phyloP scores from a whole-genome alignment of 805 yeast species.

The Metschnikowia borealis region DNA sequence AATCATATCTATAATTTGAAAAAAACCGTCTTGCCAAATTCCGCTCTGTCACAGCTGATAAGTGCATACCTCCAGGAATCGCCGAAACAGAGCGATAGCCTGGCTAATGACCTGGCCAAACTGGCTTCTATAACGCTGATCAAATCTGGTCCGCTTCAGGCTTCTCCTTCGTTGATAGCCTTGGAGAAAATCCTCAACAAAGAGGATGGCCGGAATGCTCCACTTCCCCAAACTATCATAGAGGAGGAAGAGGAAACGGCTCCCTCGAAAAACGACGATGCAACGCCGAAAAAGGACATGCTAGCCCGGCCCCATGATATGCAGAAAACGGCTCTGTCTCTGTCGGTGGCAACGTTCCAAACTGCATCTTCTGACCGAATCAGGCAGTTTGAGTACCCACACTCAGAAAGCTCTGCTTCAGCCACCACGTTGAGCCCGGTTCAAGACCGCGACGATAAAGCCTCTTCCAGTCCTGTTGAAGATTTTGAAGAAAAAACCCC shows the following conservation, averaged over 20 bases:
- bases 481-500: too few species aligned
- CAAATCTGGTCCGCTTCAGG: slow-evolving; percentile 1
- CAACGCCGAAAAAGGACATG: neutral
- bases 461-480: too few species aligned
- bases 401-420: neutral
- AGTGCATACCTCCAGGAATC: slow-evolving; percentile 14
- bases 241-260: slow-evolving; percentile 4
- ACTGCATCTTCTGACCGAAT: neutral
- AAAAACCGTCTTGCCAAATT: slow-evolving; percentile 25
- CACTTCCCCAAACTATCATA: slow-evolving; percentile 2
- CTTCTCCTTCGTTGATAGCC: slow-evolving; percentile 4
- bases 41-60: slow-evolving; percentile 25
- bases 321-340: slow-evolving; percentile 29
- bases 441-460: neutral
- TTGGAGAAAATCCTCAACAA: slow-evolving; percentile 2
- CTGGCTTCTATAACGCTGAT: neutral
- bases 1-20: slow-evolving; percentile 26
- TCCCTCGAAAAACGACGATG: neutral
- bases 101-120: neutral
- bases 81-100: slow-evolving; percentile 1
- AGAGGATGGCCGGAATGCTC: neutral
- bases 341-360: slow-evolving; percentile 41
- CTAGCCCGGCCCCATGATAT: neutral
- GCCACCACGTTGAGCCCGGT: slow-evolving; percentile 1
- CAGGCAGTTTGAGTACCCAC: neutral